Conservation (phyloP, 2,329 filamentous ascomycete species). For the Hypocrella siamensis region DNA sequence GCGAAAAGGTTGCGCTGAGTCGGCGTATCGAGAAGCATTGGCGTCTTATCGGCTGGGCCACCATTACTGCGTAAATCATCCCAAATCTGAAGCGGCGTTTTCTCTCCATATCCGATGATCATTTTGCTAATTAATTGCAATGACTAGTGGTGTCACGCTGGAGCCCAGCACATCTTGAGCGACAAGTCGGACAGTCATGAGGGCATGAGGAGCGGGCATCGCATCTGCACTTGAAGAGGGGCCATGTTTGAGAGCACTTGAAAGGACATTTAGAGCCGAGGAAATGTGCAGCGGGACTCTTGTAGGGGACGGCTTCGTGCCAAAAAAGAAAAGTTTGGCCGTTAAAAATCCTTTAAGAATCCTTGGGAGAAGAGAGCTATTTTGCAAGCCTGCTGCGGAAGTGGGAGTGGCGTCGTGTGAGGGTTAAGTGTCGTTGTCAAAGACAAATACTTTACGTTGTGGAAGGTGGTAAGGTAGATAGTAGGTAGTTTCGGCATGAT, state of each 20-base stretch:
- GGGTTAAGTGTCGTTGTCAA: too few relatives aligned
- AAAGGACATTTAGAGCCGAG: too few relatives aligned
- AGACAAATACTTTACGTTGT: too few relatives aligned
- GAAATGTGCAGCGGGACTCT: too few relatives aligned
- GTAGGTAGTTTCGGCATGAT: too few relatives aligned
- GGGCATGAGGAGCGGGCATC: not conserved
- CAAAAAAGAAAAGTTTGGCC: too few relatives aligned
- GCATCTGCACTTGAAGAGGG: not conserved
- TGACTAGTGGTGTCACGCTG: conserved; percentile 33
- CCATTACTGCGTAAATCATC: conserved; percentile 51
- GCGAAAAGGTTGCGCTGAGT: conserved; percentile 93
- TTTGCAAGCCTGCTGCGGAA: too few relatives aligned
- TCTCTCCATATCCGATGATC: not conserved
- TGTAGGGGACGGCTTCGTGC: too few relatives aligned
- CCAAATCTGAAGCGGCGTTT: not conserved
- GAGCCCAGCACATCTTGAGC: conserved; percentile 31
- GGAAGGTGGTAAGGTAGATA: not conserved
- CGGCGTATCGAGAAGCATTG: conserved; percentile 99
- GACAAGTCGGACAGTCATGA: conserved; percentile 2
- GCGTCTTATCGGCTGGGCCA: conserved; percentile 87
- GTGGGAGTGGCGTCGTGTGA: too few relatives aligned
- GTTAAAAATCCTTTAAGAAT: too few relatives aligned
- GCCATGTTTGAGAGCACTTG: not conserved
- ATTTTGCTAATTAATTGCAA: not conserved
- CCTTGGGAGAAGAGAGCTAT: too few relatives aligned